Percentiles rank a stretch among this genome's conserved stretches.
phyloP scores from a whole-genome alignment of 768 basidiomycete species.

The Calvatia gigantea region DNA sequence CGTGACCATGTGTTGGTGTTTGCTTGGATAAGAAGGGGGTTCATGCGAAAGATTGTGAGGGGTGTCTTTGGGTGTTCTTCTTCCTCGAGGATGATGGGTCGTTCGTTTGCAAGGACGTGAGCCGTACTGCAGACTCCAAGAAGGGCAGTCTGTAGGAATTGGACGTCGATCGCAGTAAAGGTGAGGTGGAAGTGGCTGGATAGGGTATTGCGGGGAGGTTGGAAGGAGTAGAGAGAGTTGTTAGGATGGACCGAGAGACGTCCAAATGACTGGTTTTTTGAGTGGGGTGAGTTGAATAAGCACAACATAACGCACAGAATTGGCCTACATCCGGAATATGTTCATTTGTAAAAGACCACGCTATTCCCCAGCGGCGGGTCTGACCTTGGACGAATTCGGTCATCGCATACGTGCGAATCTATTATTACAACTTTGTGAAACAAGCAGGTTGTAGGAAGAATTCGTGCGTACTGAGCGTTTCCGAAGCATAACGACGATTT shows the following conservation, averaged over 20 bases:
- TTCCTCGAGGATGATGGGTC: slow-evolving; percentile 4
- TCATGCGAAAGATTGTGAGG: slow-evolving; percentile 2
- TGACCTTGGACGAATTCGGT: slow-evolving; percentile 83
- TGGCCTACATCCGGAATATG: slow-evolving; percentile 76
- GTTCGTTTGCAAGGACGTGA: not conserved
- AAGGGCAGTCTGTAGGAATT: not conserved
- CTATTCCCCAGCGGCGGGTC: slow-evolving; percentile 90
- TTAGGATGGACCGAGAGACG: slow-evolving; percentile 31
- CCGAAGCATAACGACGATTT: slow-evolving; percentile 52
- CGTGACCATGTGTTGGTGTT: slow-evolving; percentile 54
- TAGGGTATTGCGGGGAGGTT: slow-evolving; percentile 60
- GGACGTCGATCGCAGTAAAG: slow-evolving; percentile 6
- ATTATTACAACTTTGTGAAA: not conserved
- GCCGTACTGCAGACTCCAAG: not conserved
- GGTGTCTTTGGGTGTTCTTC: not conserved
- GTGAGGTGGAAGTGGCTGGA: slow-evolving; percentile 30
- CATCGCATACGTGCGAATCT: slow-evolving; percentile 88
- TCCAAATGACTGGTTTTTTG: slow-evolving; percentile 17
- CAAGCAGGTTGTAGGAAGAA: not conserved
- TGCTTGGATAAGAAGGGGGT: slow-evolving; percentile 19
- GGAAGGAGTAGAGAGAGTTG: slow-evolving; percentile 42
- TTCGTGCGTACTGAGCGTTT: slow-evolving; percentile 30
- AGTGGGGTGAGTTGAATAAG: not conserved
- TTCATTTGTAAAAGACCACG: slow-evolving; percentile 70
- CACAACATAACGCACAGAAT: not conserved